Evolutionary conservation across 371 early-diverging fungal genomes (phyloP), one percentile per base, ranked within the genome.

Genomic region (Saksenaea oblongispora): DNA sequence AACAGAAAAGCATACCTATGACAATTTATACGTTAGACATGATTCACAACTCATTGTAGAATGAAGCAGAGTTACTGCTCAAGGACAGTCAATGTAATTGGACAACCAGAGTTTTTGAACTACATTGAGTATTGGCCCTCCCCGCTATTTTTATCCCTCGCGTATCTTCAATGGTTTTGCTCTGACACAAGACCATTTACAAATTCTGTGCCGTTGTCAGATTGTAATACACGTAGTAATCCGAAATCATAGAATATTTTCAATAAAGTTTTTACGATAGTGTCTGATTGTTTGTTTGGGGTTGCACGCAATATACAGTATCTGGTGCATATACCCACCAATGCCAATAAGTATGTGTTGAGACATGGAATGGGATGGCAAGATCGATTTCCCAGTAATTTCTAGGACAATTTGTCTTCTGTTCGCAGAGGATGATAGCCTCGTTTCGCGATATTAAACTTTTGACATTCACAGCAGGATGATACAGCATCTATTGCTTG

Each of bases 121-220:
- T n/a, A n/a, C n/a, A n/a, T n/a, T n/a, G n/a, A n/a, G n/a, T n/a
- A n/a, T n/a, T n/a, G n/a, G n/a, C n/a, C n/a, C n/a, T n/a, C n/a
- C n/a, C n/a, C n/a, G n/a, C n/a, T n/a, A n/a, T n/a, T n/a, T n/a
- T n/a, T n/a, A 3, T n/a, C 17, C 5, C 61, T 26, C 7, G 56
- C 22, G 9, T 70, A 17, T 1, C 1, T 15, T 24, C 11, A n/a
- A n/a, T n/a, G n/a, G n/a, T n/a, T n/a, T n/a, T n/a, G n/a, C n/a
- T n/a, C n/a, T n/a, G n/a, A 15, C 41, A 63, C 54, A 9, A 69
- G 22, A 10, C 5, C 13, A 53, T 73, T 70, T 0, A 44, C 59
- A 35, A 65, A 73, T 65, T 76, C 68, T 26, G 34, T 56, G 2
- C 73, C 71, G 57, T 70, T 70, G 58, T 72, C 69, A 7, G 61